Conservation (phyloP, 2,329 filamentous ascomycete genomes). For the Cladophialophora psammophila region DNA sequence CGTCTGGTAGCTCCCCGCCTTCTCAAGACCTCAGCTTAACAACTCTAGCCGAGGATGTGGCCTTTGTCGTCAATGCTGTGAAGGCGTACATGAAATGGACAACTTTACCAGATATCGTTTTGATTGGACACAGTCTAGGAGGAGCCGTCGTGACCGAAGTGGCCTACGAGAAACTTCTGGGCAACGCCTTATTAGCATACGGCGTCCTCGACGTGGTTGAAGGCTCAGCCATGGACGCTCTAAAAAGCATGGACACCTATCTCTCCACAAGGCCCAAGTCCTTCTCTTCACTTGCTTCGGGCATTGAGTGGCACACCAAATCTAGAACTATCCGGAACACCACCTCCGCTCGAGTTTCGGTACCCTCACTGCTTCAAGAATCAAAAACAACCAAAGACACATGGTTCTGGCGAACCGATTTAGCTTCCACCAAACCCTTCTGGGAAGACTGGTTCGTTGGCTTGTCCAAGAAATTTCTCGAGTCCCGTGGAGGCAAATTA, state of each 20-base stretch:
- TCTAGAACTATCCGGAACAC: constrained; percentile 85
- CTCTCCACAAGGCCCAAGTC: constrained; percentile 78
- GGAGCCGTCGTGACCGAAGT: constrained; percentile 89
- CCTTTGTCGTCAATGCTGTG: constrained; percentile 72
- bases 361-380: constrained; percentile 74
- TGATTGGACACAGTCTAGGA: constrained; percentile 91
- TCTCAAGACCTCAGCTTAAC: constrained; percentile 72
- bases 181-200: constrained; percentile 77
- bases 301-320: constrained; percentile 92
- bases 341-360: constrained; percentile 83
- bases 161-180: constrained; percentile 72
- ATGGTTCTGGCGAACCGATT: constrained; percentile 77
- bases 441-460: constrained; percentile 95
- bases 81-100: constrained; percentile 75
- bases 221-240: constrained; percentile 90
- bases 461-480: constrained; percentile 87
- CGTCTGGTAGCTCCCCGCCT: constrained; percentile 17
- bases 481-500: constrained; percentile 73
- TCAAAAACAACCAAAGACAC: constrained; percentile 40
- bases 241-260: constrained; percentile 93
- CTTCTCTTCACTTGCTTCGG: constrained; percentile 78
- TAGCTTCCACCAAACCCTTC: constrained; percentile 82
- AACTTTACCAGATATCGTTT: constrained; percentile 74
- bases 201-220: constrained; percentile 95
- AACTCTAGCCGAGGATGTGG: constrained; percentile 75